Base-by-base conservation (phyloP, 1,284 basidiomycete genomes). In the Apiotrichum akiyoshidainum region DNA sequence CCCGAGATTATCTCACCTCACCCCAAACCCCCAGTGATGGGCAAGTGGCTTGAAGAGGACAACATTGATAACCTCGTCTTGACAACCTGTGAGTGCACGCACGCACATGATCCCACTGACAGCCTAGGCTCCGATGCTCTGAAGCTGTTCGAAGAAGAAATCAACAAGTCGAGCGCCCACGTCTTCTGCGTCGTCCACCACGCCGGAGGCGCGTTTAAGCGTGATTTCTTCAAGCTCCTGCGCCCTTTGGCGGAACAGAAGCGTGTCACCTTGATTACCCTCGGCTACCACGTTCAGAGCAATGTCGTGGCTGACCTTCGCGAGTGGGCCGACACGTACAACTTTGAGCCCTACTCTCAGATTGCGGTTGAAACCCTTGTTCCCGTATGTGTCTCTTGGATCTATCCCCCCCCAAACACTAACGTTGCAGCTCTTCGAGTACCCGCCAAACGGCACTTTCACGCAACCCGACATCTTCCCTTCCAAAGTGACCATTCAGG, bases 141-240 rank as follows among this genome's bases (percentile, higher is more conserved):
- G 7, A 16, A 19, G 1, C 14, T 6, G 0, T 46, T 46, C 35
- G 2, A 37, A 13, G 41, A 40, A 1, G 42, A 44, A 8, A 35
- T 59, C 17, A 16, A 50, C 17, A 33, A n/a, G 14, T 40, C 52
- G 1, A 44, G 31, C 2, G 52, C 44, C 19, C 49, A 54, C 41
- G 47, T 59, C n/a, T 37, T 59, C 47, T 59, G 57, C n/a, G 21
- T 51, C 16, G 52, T 54, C 31, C 57, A 59, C 47, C 52, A 59
- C 41, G 26, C 52, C 5, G 57, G 57, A 19, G 22, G 17, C 33
- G 6, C 9, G 10, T 46, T 54, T 19, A n/a, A n/a, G 17, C 31
- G 16, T 22, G 5, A 14, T 4, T 13, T 49, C 17, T 40, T 46
- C n/a, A 12, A 54, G 4, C 11, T 11, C 16, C 31, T 59, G 13